Evolutionary conservation across 148 eudicot species (phyloP).

Genomic region (Drosera capensis): DNA sequence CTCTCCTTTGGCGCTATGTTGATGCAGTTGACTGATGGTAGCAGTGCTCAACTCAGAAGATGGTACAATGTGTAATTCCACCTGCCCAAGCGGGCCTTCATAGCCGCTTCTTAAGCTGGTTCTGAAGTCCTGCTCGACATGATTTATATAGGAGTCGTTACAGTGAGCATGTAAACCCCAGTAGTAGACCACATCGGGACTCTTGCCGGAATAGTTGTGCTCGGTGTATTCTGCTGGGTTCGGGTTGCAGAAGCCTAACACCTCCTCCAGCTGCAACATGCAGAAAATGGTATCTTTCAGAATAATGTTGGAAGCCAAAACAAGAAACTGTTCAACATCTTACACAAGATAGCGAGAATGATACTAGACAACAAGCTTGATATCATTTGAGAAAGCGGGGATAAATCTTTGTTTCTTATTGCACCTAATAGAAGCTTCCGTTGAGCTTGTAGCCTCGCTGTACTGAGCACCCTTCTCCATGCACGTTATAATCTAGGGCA

Average conservation of each 20-base stretch:
- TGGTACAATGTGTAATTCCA: neutral
- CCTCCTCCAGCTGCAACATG: conserved; percentile 37
- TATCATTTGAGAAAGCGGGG: too few relatives aligned
- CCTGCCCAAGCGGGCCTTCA: neutral
- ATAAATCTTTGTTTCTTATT: too few relatives aligned
- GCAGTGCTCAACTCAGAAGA: neutral
- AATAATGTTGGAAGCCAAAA: too few relatives aligned
- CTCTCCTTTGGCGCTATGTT: neutral
- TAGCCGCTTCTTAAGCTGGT: neutral
- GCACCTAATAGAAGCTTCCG: too few relatives aligned
- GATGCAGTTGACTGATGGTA: too few relatives aligned
- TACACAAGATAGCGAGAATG: too few relatives aligned
- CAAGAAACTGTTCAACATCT: too few relatives aligned
- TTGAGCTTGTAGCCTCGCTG: too few relatives aligned
- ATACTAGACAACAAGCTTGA: too few relatives aligned
- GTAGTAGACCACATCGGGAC: conserved; percentile 29
- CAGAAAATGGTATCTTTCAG: neutral
- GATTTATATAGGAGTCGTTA: neutral
- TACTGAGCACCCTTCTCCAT: too few relatives aligned
- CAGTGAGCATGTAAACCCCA: neutral
- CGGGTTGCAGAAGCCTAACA: conserved; percentile 38
- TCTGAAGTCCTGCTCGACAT: neutral
- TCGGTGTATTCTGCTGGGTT: conserved; percentile 44
- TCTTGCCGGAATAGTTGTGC: too few relatives aligned
- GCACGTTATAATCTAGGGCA: too few relatives aligned